Evolutionary conservation across 176 grass and related monocot species (phyloP).

Genomic region (Zizania latifolia): DNA sequence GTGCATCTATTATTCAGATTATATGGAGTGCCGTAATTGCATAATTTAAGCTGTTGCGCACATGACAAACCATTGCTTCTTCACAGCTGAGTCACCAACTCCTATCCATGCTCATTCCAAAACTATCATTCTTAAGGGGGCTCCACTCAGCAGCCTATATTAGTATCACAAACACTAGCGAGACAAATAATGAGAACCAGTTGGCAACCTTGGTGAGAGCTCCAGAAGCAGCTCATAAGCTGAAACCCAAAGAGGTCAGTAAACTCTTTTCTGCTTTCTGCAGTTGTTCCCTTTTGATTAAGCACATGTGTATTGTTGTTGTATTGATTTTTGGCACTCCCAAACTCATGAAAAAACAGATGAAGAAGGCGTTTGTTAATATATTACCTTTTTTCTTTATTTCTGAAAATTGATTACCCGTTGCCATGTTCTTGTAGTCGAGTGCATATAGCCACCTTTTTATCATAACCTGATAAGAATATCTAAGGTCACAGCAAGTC

Average conservation of each 20-base stretch:
- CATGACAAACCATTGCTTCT: conserved; percentile 22
- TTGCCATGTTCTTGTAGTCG: conserved; percentile 8
- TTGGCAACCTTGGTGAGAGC: conserved; percentile 1
- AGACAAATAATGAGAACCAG: not conserved
- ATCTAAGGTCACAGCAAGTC: not conserved
- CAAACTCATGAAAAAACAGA: not conserved
- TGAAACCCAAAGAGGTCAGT: conserved; percentile 19
- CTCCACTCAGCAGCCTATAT: conserved; percentile 7
- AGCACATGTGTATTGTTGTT: not conserved
- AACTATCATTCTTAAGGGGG: conserved; percentile 8
- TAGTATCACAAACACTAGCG: not conserved
- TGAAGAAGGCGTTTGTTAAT: not conserved
- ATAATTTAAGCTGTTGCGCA: not conserved
- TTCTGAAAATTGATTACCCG: not conserved
- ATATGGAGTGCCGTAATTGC: not conserved
- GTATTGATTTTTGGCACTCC: not conserved
- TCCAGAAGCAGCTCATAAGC: not conserved
- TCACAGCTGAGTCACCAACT: conserved; percentile 41
- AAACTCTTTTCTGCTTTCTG: conserved; percentile 1
- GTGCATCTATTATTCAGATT: not conserved
- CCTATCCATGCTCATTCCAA: conserved; percentile 13
- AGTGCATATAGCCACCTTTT: not conserved
- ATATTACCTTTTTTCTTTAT: not conserved
- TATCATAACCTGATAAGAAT: not conserved
- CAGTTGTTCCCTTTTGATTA: not conserved